Percentiles rank a stretch among this genome's conserved stretches.
These are phyloP conservation scores for Aureococcus anophagefferens DNA, from an alignment of 108 stramenopile genomes.

Conservation along the genomic window DNA sequence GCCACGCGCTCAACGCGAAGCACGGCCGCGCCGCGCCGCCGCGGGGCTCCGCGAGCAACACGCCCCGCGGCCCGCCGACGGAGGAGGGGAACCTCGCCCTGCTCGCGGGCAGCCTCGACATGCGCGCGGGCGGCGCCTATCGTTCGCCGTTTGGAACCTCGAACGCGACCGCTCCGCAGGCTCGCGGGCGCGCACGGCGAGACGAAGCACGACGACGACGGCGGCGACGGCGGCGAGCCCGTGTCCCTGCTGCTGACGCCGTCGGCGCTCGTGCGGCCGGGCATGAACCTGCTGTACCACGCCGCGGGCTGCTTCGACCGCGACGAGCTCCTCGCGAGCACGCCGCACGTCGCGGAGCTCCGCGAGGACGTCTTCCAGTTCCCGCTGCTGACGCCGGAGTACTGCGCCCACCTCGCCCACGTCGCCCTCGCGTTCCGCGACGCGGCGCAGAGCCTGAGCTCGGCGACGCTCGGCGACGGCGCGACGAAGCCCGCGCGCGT, in stretches of 20 bases:
- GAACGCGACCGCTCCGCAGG: too few species aligned
- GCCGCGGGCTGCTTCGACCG: background rate
- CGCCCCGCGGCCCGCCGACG: too few species aligned
- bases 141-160: too few species aligned
- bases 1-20: too few species aligned
- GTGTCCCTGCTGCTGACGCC: too few species aligned
- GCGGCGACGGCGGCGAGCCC: background rate
- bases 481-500: background rate
- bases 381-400: background rate
- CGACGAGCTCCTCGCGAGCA: background rate
- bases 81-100: too few species aligned
- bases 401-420: background rate
- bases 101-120: too few species aligned
- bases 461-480: background rate
- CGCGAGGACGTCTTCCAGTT: background rate
- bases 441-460: background rate
- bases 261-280: background rate
- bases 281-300: background rate
- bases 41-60: too few species aligned
- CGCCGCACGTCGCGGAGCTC: background rate
- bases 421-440: background rate
- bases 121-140: too few species aligned
- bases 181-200: too few species aligned
- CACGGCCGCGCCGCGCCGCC: too few species aligned
- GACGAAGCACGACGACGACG: too few species aligned